A percentile compares a stretch with the other conserved stretches of the same genome.
Evolutionary conservation across 495 filamentous ascomycete species (phyloP).

Genomic region (Podospora appendiculata): DNA sequence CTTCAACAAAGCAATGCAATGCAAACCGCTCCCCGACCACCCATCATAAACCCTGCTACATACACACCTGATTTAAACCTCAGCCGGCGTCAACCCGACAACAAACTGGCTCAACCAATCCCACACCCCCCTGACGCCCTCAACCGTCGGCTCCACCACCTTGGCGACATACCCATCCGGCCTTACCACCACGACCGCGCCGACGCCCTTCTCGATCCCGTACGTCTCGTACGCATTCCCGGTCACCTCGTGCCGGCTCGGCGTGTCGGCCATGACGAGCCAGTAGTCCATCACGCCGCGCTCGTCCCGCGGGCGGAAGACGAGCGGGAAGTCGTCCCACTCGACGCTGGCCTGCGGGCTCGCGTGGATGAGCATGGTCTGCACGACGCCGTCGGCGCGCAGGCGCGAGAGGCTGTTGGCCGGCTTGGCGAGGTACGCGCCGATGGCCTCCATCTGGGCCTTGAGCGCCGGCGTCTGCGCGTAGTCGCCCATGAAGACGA

Average conservation of each 20-base stretch:
- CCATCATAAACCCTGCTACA: too few species aligned
- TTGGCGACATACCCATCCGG: background rate
- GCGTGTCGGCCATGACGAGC: background rate
- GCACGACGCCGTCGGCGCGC: background rate
- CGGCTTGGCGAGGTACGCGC: background rate
- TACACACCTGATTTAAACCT: too few species aligned
- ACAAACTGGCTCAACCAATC: background rate
- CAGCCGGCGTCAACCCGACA: background rate
- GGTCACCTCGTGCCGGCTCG: background rate
- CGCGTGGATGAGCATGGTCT: background rate
- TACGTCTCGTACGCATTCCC: background rate
- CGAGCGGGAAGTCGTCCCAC: background rate
- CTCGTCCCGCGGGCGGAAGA: background rate
- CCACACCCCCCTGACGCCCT: background rate
- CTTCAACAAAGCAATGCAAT: too few species aligned
- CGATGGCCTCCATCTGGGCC: background rate
- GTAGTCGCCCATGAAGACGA: background rate
- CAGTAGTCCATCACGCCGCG: background rate
- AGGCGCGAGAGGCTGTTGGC: background rate
- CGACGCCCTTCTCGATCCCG: background rate
- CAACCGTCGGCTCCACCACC: background rate
- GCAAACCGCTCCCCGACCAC: too few species aligned
- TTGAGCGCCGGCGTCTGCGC: background rate
- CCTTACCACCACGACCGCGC: background rate
- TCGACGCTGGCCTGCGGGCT: background rate